These are phyloP conservation scores for Phlyctochytrium bullatum DNA, from an alignment of 192 early-diverging fungal genomes.

Conservation along the genomic window DNA sequence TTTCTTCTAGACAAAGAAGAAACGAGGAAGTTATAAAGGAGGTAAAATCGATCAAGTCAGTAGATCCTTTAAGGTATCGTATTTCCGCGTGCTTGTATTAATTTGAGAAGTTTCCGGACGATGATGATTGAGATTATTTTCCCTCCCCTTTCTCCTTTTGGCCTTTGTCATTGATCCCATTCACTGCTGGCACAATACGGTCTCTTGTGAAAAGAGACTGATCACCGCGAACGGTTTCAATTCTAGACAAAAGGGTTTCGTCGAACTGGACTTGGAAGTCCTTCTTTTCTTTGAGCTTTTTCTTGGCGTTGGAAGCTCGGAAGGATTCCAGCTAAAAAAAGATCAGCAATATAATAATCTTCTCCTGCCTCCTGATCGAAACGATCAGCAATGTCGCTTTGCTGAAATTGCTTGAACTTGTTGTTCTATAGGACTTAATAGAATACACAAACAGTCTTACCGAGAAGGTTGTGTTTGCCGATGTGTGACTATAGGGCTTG, in stretches of 20 bases:
- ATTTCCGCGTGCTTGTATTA: neutral
- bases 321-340: conserved; percentile 19
- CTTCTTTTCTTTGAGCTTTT: conserved; percentile 15
- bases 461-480: conserved; percentile 25
- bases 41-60: conserved; percentile 81
- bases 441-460: too few relatives aligned
- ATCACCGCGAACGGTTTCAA: conserved; percentile 10
- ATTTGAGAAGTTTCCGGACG: neutral
- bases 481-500: conserved; percentile 12
- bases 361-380: neutral
- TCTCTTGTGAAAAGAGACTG: conserved; percentile 8
- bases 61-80: conserved; percentile 85
- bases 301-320: conserved; percentile 15
- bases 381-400: neutral
- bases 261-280: conserved; percentile 29
- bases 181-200: neutral
- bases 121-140: neutral
- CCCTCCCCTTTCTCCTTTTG: neutral
- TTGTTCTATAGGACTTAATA: neutral
- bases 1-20: conserved; percentile 70
- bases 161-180: neutral
- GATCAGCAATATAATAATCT: neutral
- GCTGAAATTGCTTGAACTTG: neutral
- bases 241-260: conserved; percentile 4
- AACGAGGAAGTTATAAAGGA: conserved; percentile 90